phyloP scores from a whole-genome alignment of 768 basidiomycete genomes.

The Leccinum imitatum region DNA sequence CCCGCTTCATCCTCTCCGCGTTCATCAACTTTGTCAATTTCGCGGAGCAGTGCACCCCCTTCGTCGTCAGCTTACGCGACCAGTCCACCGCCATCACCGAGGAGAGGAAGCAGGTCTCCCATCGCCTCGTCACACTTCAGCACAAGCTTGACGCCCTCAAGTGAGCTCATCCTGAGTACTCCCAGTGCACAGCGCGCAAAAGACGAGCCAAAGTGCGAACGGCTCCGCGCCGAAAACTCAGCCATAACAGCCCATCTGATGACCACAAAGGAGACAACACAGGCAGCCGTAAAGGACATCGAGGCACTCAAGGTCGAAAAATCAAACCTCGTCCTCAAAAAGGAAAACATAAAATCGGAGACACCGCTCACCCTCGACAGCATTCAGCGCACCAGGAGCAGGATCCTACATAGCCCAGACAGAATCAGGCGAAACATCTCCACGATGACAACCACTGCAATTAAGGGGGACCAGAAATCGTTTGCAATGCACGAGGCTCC shows the following conservation, averaged over 20 bases:
- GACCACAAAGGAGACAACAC: slow-evolving; percentile 65
- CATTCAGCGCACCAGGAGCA: slow-evolving; percentile 61
- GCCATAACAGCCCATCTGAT: slow-evolving; percentile 64
- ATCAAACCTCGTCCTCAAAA: slow-evolving; percentile 58
- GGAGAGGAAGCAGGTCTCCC: slow-evolving; percentile 58
- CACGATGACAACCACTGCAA: slow-evolving; percentile 63
- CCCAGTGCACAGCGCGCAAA: slow-evolving; percentile 60
- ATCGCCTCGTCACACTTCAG: slow-evolving; percentile 49
- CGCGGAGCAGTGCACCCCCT: slow-evolving; percentile 67
- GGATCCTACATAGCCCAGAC: slow-evolving; percentile 91
- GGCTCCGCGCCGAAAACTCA: slow-evolving; percentile 58
- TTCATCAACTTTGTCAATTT: slow-evolving; percentile 96
- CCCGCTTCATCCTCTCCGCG: slow-evolving; percentile 73
- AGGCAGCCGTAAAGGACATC: slow-evolving; percentile 57
- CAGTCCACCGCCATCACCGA: slow-evolving; percentile 54
- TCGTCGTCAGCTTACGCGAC: slow-evolving; percentile 61
- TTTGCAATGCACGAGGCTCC: slow-evolving; percentile 60
- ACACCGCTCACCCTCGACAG: slow-evolving; percentile 56
- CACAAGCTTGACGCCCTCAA: slow-evolving; percentile 53
- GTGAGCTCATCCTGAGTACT: slow-evolving; percentile 38
- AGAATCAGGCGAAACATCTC: slow-evolving; percentile 80
- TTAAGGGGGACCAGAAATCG: slow-evolving; percentile 64
- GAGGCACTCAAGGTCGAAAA: slow-evolving; percentile 75
- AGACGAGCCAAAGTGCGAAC: slow-evolving; percentile 67
- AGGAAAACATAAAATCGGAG: slow-evolving; percentile 66